Evolutionary conservation across 2,329 filamentous ascomycete species (phyloP).

Genomic region (Penicillium sp.): DNA sequence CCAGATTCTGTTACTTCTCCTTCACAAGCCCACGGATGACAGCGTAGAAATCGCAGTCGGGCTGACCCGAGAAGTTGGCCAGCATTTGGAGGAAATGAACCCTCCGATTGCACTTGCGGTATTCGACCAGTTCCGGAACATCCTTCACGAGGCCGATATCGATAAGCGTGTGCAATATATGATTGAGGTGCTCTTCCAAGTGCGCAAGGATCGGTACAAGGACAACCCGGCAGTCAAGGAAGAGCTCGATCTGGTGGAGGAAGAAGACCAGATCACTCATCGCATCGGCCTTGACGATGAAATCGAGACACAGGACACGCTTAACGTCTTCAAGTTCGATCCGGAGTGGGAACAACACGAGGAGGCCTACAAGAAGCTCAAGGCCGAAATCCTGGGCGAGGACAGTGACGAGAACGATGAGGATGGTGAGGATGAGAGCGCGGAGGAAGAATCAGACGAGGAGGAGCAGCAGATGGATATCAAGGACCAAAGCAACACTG

Average conservation of each 20-base stretch:
- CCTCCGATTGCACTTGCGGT: constrained; percentile 79
- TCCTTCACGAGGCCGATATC: constrained; percentile 93
- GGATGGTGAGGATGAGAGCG: constrained; percentile 55
- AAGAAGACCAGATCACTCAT: constrained; percentile 97
- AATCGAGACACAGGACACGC: constrained; percentile 74
- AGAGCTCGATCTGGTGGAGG: constrained; percentile 90
- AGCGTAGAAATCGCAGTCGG: constrained; percentile 96
- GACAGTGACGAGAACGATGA: constrained; percentile 79
- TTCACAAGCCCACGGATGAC: constrained; percentile 95
- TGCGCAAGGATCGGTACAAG: constrained; percentile 94
- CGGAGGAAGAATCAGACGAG: constrained; percentile 66
- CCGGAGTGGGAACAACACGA: constrained; percentile 86
- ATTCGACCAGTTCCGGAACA: constrained; percentile 92
- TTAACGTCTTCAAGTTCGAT: constrained; percentile 97
- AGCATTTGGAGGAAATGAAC: constrained; percentile 94
- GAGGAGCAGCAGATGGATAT: constrained; percentile 86
- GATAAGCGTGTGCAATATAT: constrained; percentile 99
- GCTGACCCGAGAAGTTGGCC: constrained; percentile 85
- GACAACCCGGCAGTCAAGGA: constrained; percentile 87
- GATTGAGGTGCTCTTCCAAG: constrained; percentile 96
- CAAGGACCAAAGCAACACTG: constrained; percentile 95
- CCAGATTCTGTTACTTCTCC: constrained; percentile 83
- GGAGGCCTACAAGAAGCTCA: constrained; percentile 80
- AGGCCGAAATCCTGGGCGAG: constrained; percentile 90
- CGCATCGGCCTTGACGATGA: constrained; percentile 75